Evolutionary conservation across 2,329 filamentous ascomycete genomes (phyloP).

Genomic region (Claviceps paspali): DNA sequence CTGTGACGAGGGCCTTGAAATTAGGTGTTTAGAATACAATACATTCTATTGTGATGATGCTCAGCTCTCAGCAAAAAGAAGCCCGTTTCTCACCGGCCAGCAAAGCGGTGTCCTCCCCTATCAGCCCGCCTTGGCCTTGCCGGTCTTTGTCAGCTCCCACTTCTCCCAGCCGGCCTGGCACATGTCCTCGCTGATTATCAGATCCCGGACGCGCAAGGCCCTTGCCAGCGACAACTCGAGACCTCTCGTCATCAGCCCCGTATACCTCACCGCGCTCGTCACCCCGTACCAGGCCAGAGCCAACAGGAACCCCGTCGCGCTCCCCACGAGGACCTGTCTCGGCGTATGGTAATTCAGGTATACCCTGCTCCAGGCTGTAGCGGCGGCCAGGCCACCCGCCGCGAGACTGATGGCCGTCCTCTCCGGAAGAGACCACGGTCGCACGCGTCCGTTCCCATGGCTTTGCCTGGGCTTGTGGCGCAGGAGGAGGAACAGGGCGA

Average conservation of each 20-base stretch:
- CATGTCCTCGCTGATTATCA: conserved; percentile 77
- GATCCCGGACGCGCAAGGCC: conserved; percentile 60
- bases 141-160: conserved; percentile 49
- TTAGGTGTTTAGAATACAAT: too few relatives aligned
- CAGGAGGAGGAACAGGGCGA: conserved; percentile 71
- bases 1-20: too few relatives aligned
- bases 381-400: conserved; percentile 44
- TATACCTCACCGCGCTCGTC: conserved; percentile 49
- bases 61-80: too few relatives aligned
- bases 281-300: conserved; percentile 66
- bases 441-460: neutral
- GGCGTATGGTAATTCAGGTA: conserved; percentile 90
- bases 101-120: neutral
- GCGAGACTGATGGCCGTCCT: conserved; percentile 39
- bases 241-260: conserved; percentile 57
- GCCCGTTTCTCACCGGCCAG: neutral
- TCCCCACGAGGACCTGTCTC: conserved; percentile 74
- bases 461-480: conserved; percentile 46
- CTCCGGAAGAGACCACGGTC: conserved; percentile 45
- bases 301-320: conserved; percentile 51
- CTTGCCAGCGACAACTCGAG: conserved; percentile 50
- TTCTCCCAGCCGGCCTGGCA: conserved; percentile 87
- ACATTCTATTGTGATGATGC: too few relatives aligned
- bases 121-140: conserved; percentile 12
- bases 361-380: conserved; percentile 68